phyloP scores from a whole-genome alignment of 2,329 filamentous ascomycete genomes.

The Colletotrichum sp. region DNA sequence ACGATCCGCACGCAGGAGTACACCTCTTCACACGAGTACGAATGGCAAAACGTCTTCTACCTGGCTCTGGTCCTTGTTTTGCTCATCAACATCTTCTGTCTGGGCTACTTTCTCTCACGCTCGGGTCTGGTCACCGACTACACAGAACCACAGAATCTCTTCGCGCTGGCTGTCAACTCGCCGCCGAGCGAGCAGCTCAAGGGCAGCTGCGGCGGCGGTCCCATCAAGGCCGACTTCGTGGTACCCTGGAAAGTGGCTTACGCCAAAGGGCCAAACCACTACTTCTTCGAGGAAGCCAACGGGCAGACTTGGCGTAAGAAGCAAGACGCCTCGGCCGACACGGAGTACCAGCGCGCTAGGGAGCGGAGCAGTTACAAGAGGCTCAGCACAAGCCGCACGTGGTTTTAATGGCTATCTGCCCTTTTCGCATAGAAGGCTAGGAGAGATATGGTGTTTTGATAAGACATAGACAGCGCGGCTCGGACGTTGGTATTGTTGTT shows the following conservation, averaged over 20 bases:
- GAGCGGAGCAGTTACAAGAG: conserved; percentile 28
- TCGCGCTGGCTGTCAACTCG: conserved; percentile 71
- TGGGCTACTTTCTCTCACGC: conserved; percentile 62
- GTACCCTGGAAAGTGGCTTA: conserved; percentile 49
- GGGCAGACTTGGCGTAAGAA: conserved; percentile 24
- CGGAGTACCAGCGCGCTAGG: background rate
- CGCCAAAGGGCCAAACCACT: conserved; percentile 42
- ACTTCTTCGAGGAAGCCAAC: conserved; percentile 45
- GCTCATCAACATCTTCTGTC: conserved; percentile 68
- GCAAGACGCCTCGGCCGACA: conserved; percentile 5
- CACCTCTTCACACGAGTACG: conserved; percentile 65
- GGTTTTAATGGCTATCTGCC: conserved; percentile 37
- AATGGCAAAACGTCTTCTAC: conserved; percentile 72
- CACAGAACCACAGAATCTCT: conserved; percentile 78
- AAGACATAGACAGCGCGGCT: background rate
- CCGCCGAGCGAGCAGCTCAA: conserved; percentile 40
- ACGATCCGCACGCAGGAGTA: conserved; percentile 71
- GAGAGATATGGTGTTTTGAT: background rate
- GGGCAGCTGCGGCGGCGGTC: conserved; percentile 43
- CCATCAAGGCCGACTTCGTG: conserved; percentile 36
- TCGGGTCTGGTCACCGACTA: conserved; percentile 76
- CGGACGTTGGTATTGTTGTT: background rate
- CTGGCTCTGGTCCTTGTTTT: conserved; percentile 70
- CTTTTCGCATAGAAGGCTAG: background rate
- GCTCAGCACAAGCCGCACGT: conserved; percentile 35